Evolutionary conservation across 495 filamentous ascomycete species (phyloP).

Genomic region (Aspergillus mulundensis): DNA sequence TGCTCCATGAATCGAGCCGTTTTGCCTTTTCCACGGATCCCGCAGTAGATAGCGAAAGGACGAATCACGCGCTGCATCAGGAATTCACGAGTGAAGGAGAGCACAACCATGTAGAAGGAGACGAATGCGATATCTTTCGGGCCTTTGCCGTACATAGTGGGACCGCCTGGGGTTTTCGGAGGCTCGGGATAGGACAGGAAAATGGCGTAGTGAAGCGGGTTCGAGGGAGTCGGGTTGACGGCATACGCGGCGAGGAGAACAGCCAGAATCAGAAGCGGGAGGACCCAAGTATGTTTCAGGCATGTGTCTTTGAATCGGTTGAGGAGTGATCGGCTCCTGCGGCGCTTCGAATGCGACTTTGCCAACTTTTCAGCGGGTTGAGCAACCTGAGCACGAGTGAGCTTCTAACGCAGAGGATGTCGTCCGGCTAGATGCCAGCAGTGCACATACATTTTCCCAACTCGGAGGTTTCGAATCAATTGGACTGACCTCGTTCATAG

Average conservation of each 20-base stretch:
- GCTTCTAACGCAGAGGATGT: constrained; percentile 10
- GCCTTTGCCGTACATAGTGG: constrained; percentile 86
- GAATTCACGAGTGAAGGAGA: constrained; percentile 94
- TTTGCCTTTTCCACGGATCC: constrained; percentile 72
- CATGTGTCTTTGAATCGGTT: constrained; percentile 63
- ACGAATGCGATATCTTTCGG: constrained; percentile 80
- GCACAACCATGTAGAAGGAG: constrained; percentile 80
- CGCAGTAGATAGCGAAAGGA: constrained; percentile 65
- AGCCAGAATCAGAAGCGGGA: constrained; percentile 67
- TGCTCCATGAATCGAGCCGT: constrained; percentile 96
- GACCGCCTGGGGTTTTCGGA: constrained; percentile 46
- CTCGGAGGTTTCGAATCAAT: constrained; percentile 39
- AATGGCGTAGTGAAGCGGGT: constrained; percentile 80
- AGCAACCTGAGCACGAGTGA: constrained; percentile 21
- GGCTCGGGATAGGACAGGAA: constrained; percentile 89
- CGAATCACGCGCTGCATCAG: constrained; percentile 90
- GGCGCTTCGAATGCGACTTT: constrained; percentile 44
- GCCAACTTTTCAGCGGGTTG: constrained; percentile 28
- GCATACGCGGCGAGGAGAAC: constrained; percentile 65
- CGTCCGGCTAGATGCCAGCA: neutral
- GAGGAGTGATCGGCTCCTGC: constrained; percentile 55
- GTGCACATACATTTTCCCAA: constrained; percentile 34
- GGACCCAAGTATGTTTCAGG: constrained; percentile 74
- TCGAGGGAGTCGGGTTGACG: constrained; percentile 73
- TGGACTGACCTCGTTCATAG: constrained; percentile 46